Evolutionary conservation across 176 grass and related monocot species (phyloP), one percentile per base, ranked within the genome.

Genomic region (Juncus effusus): DNA sequence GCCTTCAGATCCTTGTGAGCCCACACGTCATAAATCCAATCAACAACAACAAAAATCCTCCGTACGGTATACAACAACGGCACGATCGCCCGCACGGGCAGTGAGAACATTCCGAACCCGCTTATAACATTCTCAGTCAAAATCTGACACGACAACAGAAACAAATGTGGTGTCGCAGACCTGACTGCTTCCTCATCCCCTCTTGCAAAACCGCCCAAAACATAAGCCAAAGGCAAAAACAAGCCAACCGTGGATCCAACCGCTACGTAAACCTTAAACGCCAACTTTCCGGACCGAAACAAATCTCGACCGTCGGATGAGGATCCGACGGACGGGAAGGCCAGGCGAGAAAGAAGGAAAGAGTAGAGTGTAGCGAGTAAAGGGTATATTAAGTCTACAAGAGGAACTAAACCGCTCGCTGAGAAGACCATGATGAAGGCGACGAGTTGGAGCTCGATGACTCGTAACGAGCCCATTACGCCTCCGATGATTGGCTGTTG

Each of bases 341-440:
- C 82, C 67, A 92, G 73, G 55, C 87, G 92, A 70, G 87, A 84
- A 63, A 92, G 36, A 38, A 42, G 50, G 69, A 85, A 11, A 54
- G 78, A 52, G 84, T 96, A 96, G 57, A 83, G 2, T 1, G 91
- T 96, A 68, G 80, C 62, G 63, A 85, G 61, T 15, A 65, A 80
- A 9, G 93, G 93, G 75, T 89, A 97, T 63, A 74, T 59, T 9
- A 97, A 80, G 80, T 91, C 88, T 72, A 84, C 0, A 59, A 92
- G 67, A 16, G 93, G 88, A 51, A 97, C 93, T 19, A 92, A 81
- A 8, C 93, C 88, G 52, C 85, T 92, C 3, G 76, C 85, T 0
- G 88, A 97, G 93, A 97, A 97, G 13, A 97, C 93, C 93, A 97
- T 82, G 85, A 97, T 91, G 80, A 97, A 97, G 70, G 85, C 85